phyloP scores from a whole-genome alignment of 257 asterid species.

The Scutellaria baicalensis region DNA sequence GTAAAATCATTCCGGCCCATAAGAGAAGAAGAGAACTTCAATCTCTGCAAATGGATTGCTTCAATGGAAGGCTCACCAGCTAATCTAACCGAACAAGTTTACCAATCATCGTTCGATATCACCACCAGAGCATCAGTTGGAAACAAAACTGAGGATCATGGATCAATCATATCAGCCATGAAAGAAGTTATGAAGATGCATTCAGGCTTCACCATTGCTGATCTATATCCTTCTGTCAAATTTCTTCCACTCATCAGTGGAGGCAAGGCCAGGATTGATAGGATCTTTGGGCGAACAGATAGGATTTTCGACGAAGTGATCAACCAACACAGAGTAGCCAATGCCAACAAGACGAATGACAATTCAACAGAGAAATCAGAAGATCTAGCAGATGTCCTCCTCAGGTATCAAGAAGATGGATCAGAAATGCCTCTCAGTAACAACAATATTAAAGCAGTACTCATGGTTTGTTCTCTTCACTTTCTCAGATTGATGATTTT shows the following conservation, averaged over 20 bases:
- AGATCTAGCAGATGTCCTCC: background rate
- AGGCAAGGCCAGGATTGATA: background rate
- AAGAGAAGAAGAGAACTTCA: background rate
- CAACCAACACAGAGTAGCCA: background rate
- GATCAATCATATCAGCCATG: background rate
- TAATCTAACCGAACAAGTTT: background rate
- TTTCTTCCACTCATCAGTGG: background rate
- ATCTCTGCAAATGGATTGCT: background rate
- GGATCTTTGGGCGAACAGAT: background rate
- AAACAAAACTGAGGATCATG: background rate
- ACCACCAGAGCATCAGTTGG: background rate
- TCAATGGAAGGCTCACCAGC: background rate
- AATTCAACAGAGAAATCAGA: background rate
- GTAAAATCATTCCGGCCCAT: background rate
- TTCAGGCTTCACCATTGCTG: background rate
- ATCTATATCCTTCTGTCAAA: background rate
- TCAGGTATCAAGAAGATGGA: background rate
- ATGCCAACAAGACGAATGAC: background rate
- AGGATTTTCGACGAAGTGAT: background rate
- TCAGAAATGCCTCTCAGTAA: slow-evolving; percentile 1
- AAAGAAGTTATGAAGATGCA: background rate
- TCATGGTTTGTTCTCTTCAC: background rate
- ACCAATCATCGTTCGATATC: background rate
- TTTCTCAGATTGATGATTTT: no score
- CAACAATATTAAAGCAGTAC: background rate